Conservation (phyloP, 306 rosid species). For the Corylus americana region DNA sequence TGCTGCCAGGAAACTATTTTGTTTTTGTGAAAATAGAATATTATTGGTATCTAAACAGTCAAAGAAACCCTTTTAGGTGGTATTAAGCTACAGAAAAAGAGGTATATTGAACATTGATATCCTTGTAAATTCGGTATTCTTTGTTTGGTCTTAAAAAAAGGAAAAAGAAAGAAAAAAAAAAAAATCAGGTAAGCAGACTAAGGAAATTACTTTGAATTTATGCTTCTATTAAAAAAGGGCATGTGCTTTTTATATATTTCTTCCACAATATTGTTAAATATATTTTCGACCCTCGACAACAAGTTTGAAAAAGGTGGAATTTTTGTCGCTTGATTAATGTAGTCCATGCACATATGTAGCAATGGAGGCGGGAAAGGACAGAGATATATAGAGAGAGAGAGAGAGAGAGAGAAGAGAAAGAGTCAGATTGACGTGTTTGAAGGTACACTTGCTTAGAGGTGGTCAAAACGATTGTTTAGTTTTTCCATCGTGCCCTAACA, state of each 20-base stretch:
- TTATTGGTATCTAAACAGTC: background rate
- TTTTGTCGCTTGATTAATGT: slow-evolving; percentile 21
- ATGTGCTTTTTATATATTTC: background rate
- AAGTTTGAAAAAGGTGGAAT: slow-evolving; percentile 20
- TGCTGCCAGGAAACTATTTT: background rate
- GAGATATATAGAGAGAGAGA: background rate
- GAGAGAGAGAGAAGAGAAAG: slow-evolving; percentile 16
- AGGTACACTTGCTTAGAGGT: slow-evolving; percentile 19
- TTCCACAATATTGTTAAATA: background rate
- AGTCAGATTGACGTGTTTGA: slow-evolving; percentile 39
- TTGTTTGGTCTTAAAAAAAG: background rate
- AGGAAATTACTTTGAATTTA: background rate
- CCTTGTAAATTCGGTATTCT: background rate
- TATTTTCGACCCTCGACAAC: background rate
- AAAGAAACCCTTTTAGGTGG: background rate
- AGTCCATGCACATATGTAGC: slow-evolving; percentile 7
- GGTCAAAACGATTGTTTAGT: slow-evolving; percentile 29
- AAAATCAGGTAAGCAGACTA: background rate
- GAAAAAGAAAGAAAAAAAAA: background rate
- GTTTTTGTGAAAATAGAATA: background rate
- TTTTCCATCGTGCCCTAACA: background rate
- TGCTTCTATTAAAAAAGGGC: background rate
- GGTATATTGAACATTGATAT: too few relatives aligned
- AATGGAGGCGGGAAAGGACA: background rate
- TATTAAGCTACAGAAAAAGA: too few relatives aligned